Evolutionary conservation across 2,329 filamentous ascomycete genomes (phyloP).

Genomic region (Coniochaeta sp.): DNA sequence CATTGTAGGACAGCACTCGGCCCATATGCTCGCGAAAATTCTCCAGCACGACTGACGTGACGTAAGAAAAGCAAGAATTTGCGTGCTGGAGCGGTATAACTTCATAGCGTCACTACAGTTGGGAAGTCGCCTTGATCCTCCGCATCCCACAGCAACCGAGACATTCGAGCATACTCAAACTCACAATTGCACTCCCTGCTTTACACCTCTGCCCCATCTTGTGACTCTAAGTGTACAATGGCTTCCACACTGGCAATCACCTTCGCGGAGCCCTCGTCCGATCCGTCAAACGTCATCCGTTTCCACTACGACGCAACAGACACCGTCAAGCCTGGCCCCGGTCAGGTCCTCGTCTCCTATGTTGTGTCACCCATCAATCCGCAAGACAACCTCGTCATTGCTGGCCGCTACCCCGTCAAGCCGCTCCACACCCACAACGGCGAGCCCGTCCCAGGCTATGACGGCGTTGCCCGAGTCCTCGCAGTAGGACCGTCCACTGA

Average conservation of each 20-base stretch:
- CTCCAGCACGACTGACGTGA: neutral
- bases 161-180: neutral
- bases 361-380: constrained; percentile 15
- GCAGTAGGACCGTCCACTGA: neutral
- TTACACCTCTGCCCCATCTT: neutral
- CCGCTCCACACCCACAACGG: constrained; percentile 7
- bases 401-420: constrained; percentile 14
- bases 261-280: neutral
- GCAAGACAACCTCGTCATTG: constrained; percentile 13
- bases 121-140: neutral
- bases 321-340: neutral
- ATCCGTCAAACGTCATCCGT: neutral
- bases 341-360: constrained; percentile 10
- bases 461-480: constrained; percentile 10
- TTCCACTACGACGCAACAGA: neutral
- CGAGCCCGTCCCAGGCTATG: constrained; percentile 12
- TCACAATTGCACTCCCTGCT: neutral
- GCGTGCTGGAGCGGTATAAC: neutral
- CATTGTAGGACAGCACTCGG: neutral
- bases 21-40: neutral
- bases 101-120: neutral
- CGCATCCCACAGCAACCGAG: neutral
- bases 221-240: neutral
- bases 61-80: neutral
- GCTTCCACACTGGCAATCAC: neutral